Base-by-base conservation (phyloP, 805 yeast species). In the Metschnikowia cerradonensis region DNA sequence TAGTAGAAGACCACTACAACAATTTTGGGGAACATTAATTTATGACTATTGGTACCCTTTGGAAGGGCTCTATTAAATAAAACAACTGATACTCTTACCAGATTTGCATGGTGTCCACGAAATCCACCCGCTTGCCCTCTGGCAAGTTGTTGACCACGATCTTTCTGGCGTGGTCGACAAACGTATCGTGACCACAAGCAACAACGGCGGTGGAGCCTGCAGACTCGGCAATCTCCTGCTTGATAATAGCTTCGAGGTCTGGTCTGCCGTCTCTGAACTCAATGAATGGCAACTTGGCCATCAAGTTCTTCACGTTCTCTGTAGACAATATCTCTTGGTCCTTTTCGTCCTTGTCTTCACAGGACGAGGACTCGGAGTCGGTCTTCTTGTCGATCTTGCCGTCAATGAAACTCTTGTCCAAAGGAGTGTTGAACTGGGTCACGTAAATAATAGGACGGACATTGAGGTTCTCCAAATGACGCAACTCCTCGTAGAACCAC, bases 71-170 rank as follows among this genome's bases (percentile, higher is more conserved):
- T 23, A 35, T 39, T 39, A 14, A 17, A 26, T 20, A 22, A n/a
- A 14, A 20, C 6, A 14, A 26, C 30, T 20, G 13, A 19, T 22
- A 3, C 15, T 5, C 10, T 56, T 58, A 69, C 95, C 96, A 88
- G 13, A 78, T 73, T 67, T 86, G 90, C 45, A 85, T 75, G 61
- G 86, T 91, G 63, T 89, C 96, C 61, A 74, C 83, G 60, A 83
- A 83, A 53, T 85, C 91, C 17, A 87, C 78, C 41, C 87, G 75
- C 45, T 76, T 70, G 14, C 73, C 63, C 17, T 59, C 51, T 33
- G 71, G 66, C 47, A 82, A 62, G 50, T 76, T 63, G 39, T 69
- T 55, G 0, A 77, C 71, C 3, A 83, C 77, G 3, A 76, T 63
- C 37, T 68, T 61, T 60, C 92, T 75, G 19, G 82, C 56, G 2